These are phyloP conservation scores for Mycena rebaudengoi DNA, from an alignment of 768 basidiomycete genomes.

Conservation along the genomic window DNA sequence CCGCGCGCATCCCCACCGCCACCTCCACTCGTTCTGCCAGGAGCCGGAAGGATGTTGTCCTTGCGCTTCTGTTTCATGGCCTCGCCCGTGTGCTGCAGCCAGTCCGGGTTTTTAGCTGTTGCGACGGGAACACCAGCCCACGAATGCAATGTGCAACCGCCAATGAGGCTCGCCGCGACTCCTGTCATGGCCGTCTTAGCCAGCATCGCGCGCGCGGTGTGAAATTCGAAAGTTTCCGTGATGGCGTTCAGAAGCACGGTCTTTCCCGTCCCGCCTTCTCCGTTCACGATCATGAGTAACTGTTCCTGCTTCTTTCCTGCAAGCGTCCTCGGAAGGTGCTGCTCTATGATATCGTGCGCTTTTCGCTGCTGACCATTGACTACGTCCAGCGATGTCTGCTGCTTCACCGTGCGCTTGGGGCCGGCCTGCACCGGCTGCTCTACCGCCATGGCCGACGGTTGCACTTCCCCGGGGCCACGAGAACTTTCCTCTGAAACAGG, in stretches of 20 bases:
- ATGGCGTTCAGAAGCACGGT: constrained; percentile 49
- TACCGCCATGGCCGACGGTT: too few relatives aligned
- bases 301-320: constrained; percentile 29
- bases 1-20: too few relatives aligned
- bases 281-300: constrained; percentile 48
- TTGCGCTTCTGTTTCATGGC: constrained; percentile 12
- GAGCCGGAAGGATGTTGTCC: constrained; percentile 25
- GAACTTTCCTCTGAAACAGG: too few relatives aligned
- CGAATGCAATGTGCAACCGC: constrained; percentile 44
- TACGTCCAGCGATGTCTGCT: too few relatives aligned
- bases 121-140: constrained; percentile 37
- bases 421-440: too few relatives aligned
- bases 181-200: constrained; percentile 50
- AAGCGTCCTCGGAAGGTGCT: too few relatives aligned
- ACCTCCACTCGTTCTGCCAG: too few relatives aligned
- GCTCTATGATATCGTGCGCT: too few relatives aligned
- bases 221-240: constrained; percentile 39
- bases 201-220: too few relatives aligned
- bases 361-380: too few relatives aligned
- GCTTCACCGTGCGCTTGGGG: too few relatives aligned
- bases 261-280: constrained; percentile 56
- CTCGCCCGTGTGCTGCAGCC: not conserved
- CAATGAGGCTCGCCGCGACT: constrained; percentile 49
- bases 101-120: not conserved
- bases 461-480: too few relatives aligned